Evolutionary conservation across 768 basidiomycete species (phyloP), one percentile per base, ranked within the genome.

Genomic region (Boletus patriciae): DNA sequence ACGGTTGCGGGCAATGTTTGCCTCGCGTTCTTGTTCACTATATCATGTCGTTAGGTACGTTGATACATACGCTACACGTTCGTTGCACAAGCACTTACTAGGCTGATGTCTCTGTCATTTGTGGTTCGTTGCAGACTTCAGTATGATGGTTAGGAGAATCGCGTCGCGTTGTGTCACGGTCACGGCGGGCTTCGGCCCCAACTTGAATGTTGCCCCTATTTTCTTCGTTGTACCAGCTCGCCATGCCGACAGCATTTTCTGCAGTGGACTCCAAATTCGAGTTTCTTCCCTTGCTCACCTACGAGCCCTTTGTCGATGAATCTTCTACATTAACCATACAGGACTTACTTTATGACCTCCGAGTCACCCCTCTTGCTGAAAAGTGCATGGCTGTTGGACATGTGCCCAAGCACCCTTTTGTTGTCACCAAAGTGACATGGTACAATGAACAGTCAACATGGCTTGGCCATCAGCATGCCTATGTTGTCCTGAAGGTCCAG

Each of bases 1-100:
- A 42, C 83, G 85, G 67, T 94, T 94, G 49, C 88, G 81, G 13
- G 88, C 90, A 44, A 93, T 91, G 64, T 91, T 93, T 10, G 84
- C 86, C 67, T 89, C 85, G 19, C 91, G 85, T 62, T 91, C 87
- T 21, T 80, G 74, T 73, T 92, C 91, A 42, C 83, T 83, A 53
- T 41, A 36, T 18, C 0, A 4, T 29, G 15, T 15, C 13, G 25
- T 61, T 37, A 41, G 43, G 46, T 33, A 5, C 11, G 3, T 18
- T 19, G 6, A 18, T 16, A 40, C 27, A n/a, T 42, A 43, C 18
- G 38, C n/a, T 21, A 40, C 25, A 31, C 19, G 18, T 23, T 18
- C 6, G 6, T 21, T 5, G 19, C 23, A 31, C 29, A 10, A 4
- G 27, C n/a, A 62, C 80, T 70, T 62, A 83, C 81, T 83, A 83